phyloP scores from a whole-genome alignment of 768 basidiomycete genomes.

The Holtermanniella nyarrowii region DNA sequence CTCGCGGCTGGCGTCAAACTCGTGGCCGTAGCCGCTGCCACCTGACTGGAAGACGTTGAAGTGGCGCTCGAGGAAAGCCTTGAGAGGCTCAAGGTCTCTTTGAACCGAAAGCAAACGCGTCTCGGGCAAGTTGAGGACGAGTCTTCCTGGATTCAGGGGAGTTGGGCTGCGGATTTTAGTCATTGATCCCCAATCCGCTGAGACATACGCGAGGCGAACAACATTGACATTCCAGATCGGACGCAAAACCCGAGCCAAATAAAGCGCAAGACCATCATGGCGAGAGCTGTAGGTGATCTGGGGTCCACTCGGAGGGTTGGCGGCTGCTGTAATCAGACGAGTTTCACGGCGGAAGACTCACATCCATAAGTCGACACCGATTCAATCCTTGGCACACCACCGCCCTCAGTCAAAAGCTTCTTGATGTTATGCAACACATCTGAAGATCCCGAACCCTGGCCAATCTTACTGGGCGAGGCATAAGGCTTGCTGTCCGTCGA shows the following conservation, averaged over 20 bases:
- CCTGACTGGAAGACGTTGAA: background rate
- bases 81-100: conserved; percentile 5
- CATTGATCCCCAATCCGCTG: too few relatives aligned
- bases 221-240: conserved; percentile 62
- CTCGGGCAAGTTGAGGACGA: conserved; percentile 44
- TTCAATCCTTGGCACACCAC: conserved; percentile 50
- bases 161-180: conserved; percentile 9
- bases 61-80: conserved; percentile 1
- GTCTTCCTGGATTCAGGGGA: conserved; percentile 26
- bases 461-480: background rate
- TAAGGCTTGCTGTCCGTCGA: conserved; percentile 46
- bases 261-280: conserved; percentile 76
- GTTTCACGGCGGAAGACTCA: background rate
- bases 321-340: background rate
- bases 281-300: conserved; percentile 62
- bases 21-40: background rate
- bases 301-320: conserved; percentile 9
- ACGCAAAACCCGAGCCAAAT: conserved; percentile 71
- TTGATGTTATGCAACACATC: conserved; percentile 45
- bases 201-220: background rate
- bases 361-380: background rate
- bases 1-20: background rate
- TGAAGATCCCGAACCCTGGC: conserved; percentile 16
- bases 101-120: conserved; percentile 16
- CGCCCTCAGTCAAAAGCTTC: conserved; percentile 30